Conservation (phyloP, 768 basidiomycete species). For the Suillus decipiens region DNA sequence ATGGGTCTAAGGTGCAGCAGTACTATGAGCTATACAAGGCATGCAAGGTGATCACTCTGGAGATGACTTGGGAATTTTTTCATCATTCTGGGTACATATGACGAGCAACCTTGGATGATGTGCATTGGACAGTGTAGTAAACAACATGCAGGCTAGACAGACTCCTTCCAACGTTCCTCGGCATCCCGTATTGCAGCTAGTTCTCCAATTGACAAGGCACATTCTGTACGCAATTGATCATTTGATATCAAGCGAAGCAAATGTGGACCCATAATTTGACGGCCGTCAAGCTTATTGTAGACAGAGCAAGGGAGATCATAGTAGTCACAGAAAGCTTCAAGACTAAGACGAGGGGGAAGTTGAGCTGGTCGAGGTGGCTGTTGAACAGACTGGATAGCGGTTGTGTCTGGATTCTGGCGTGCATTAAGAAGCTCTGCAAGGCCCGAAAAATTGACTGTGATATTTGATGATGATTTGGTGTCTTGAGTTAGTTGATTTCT, state of each 20-base stretch:
- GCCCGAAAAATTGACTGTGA: not conserved
- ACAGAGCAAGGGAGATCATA: not conserved
- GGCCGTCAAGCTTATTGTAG: not conserved
- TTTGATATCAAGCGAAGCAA: not conserved
- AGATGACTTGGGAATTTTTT: conserved; percentile 16
- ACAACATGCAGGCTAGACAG: too few relatives aligned
- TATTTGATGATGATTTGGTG: not conserved
- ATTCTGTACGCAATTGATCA: not conserved
- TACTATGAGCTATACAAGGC: conserved; percentile 15
- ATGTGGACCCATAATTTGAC: conserved; percentile 1
- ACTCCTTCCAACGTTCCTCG: not conserved
- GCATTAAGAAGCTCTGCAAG: not conserved
- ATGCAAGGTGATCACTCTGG: conserved; percentile 12
- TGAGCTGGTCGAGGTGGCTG: not conserved
- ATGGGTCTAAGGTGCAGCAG: not conserved
- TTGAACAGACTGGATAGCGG: not conserved
- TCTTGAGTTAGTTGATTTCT: not conserved
- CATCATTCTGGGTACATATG: conserved; percentile 20
- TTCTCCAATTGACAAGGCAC: not conserved
- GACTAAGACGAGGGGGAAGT: not conserved
- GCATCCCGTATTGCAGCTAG: conserved; percentile 2
- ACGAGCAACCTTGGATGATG: not conserved
- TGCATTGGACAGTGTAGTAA: not conserved
- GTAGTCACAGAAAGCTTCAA: not conserved
- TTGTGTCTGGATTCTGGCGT: not conserved